Conservation (phyloP, 345 rosid genomes). For the Syzygium aqueum region DNA sequence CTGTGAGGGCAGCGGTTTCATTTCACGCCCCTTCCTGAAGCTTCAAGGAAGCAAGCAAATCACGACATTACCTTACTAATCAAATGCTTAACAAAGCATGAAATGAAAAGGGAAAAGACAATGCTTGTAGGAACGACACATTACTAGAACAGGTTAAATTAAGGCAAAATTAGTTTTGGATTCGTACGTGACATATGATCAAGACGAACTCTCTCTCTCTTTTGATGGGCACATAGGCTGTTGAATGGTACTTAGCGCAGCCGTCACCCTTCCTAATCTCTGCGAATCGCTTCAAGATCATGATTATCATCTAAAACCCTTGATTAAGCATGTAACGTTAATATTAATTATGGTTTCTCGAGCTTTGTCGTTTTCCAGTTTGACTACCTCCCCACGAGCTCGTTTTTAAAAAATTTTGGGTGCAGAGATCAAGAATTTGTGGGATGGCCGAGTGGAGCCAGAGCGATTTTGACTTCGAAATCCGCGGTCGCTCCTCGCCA, state of each 20-base stretch:
- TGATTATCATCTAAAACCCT: neutral
- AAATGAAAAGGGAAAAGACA: neutral
- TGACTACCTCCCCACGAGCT: neutral
- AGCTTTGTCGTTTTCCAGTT: neutral
- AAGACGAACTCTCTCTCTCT: neutral
- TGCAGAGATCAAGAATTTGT: neutral
- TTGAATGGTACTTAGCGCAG: neutral
- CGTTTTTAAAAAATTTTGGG: neutral
- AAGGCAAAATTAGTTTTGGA: neutral
- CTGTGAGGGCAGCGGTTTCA: neutral
- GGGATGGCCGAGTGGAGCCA: neutral
- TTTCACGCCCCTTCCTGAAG: neutral
- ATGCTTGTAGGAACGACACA: neutral
- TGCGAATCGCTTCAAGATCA: neutral
- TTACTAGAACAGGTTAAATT: neutral
- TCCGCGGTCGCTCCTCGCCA: neutral
- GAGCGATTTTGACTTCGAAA: neutral
- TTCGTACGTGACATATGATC: neutral
- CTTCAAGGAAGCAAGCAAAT: neutral
- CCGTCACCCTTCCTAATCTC: neutral
- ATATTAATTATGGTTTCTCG: neutral
- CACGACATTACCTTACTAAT: neutral
- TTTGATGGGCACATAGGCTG: neutral
- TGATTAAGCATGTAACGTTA: neutral
- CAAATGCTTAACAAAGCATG: neutral